A percentile compares a stretch with the other conserved stretches of the same genome.
These are phyloP conservation scores for Litchi chinensis DNA, from an alignment of 345 rosid species.

Conservation along the genomic window DNA sequence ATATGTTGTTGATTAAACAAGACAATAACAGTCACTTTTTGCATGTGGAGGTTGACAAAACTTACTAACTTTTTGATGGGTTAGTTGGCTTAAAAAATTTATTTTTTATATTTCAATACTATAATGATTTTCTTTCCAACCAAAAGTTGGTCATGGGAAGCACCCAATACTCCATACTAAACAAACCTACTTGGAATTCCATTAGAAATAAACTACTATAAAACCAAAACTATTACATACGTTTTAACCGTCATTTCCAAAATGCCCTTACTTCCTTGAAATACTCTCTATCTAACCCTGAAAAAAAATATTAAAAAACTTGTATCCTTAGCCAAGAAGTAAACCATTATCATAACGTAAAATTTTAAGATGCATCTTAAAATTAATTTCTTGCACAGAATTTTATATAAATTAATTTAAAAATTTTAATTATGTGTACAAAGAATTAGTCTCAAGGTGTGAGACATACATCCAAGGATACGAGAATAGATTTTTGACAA, in stretches of 20 bases:
- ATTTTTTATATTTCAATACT: slow-evolving; percentile 15
- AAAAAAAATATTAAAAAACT: too few relatives aligned
- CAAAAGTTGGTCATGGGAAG: slow-evolving; percentile 34
- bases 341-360: too few relatives aligned
- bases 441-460: too few relatives aligned
- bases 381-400: too few relatives aligned
- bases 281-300: too few relatives aligned
- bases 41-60: slow-evolving; percentile 73
- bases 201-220: slow-evolving; percentile 27
- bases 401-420: too few relatives aligned
- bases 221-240: background rate
- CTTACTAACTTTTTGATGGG: slow-evolving; percentile 35
- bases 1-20: slow-evolving; percentile 22
- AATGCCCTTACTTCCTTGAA: slow-evolving; percentile 5
- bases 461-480: too few relatives aligned
- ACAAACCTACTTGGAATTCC: slow-evolving; percentile 61
- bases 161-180: background rate
- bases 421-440: too few relatives aligned
- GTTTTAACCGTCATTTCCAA: background rate
- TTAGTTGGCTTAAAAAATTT: slow-evolving; percentile 55
- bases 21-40: slow-evolving; percentile 29
- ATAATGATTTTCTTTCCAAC: slow-evolving; percentile 16
- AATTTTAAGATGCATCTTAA: too few relatives aligned
- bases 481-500: too few relatives aligned
- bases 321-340: too few relatives aligned